Evolutionary conservation across 805 yeast species (phyloP).

Genomic region (Geotrichum ghanense): DNA sequence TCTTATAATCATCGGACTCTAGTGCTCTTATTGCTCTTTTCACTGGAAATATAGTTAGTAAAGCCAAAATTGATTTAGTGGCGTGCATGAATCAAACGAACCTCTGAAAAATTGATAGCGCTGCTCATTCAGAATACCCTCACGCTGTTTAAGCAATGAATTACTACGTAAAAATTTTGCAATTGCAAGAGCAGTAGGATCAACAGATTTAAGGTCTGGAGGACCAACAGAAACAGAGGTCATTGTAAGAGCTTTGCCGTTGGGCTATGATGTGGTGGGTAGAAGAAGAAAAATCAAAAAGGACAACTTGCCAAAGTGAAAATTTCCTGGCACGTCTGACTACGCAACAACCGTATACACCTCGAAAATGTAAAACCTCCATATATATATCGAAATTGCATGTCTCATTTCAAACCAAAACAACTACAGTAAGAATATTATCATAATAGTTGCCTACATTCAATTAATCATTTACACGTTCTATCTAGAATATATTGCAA

Average conservation of each 20-base stretch:
- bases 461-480: no score
- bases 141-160: conserved; percentile 62
- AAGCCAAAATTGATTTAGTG: not conserved
- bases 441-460: no score
- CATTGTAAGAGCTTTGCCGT: conserved; percentile 7
- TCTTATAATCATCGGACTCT: conserved; percentile 56
- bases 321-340: not conserved
- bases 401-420: no score
- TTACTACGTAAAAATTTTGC: conserved; percentile 64
- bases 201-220: conserved; percentile 24
- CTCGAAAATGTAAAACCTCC: no score
- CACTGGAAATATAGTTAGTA: conserved; percentile 15
- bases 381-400: no score
- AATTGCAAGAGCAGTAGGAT: conserved; percentile 52
- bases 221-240: conserved; percentile 19
- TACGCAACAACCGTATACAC: no score
- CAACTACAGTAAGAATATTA: no score
- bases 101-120: conserved; percentile 74
- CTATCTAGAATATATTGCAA: no score
- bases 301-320: conserved; percentile 1
- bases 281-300: not conserved
- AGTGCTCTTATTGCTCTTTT: conserved; percentile 78
- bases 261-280: not conserved
- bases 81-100: not conserved
- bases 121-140: conserved; percentile 62